Conservation (phyloP, 495 filamentous ascomycete species). For the Thozetella sp. region DNA sequence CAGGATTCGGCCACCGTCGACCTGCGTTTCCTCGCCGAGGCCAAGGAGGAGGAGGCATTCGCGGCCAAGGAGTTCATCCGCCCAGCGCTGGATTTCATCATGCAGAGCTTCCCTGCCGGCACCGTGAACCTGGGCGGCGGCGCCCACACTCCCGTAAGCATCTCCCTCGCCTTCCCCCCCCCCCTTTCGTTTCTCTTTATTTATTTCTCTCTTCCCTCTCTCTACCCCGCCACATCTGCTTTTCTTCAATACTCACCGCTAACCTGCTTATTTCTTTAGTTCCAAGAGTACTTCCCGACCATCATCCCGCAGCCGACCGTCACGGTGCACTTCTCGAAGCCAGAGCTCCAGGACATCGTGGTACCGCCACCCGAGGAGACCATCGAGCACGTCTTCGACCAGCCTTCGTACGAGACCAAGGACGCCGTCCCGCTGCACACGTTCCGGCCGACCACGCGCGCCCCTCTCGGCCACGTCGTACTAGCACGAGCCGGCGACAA, state of each 20-base stretch:
- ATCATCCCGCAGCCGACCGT: conserved; percentile 23
- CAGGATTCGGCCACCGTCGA: conserved; percentile 28
- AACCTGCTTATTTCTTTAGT: conserved; percentile 27
- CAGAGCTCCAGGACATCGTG: conserved; percentile 9
- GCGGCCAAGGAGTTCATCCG: conserved; percentile 19
- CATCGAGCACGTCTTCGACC: conserved; percentile 1
- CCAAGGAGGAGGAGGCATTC: conserved; percentile 15
- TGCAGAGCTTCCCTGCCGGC: conserved; percentile 23
- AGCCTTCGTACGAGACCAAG: conserved; percentile 25
- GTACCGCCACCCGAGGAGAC: neutral
- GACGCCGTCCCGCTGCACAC: conserved; percentile 18
- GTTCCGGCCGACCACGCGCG: conserved; percentile 19
- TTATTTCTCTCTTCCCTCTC: no score
- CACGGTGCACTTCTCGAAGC: conserved; percentile 17
- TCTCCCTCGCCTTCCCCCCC: no score
- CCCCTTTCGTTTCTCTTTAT: no score
- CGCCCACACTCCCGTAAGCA: neutral
- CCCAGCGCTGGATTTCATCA: conserved; percentile 20
- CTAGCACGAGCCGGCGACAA: conserved; percentile 28
- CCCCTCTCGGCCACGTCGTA: conserved; percentile 29
- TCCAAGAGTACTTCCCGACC: conserved; percentile 22
- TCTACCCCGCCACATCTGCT: no score
- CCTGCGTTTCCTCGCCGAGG: conserved; percentile 29
- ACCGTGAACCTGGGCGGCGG: conserved; percentile 5
- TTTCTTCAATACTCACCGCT: no score